These are phyloP conservation scores for Bryopsis sp. DNA, from an alignment of 139 green algal species.

Conservation along the genomic window DNA sequence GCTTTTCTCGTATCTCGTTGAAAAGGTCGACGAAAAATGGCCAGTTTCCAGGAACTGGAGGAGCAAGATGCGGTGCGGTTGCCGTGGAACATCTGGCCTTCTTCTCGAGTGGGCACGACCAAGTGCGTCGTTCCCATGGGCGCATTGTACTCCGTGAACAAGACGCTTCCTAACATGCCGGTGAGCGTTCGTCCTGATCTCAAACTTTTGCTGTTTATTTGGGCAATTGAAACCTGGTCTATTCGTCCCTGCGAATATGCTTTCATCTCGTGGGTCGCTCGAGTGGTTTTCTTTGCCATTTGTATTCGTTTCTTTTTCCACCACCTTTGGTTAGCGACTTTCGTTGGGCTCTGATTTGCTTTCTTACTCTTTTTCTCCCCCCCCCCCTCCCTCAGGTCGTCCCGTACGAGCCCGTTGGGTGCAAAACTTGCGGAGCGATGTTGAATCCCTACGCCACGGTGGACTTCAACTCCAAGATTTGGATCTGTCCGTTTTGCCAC, in stretches of 20 bases:
- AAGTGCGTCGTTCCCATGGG: slow-evolving; percentile 94
- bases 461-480: slow-evolving; percentile 82
- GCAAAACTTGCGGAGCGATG: slow-evolving; percentile 81
- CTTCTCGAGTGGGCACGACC: slow-evolving; percentile 82
- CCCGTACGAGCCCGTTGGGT: slow-evolving; percentile 89
- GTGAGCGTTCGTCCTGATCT: slow-evolving; percentile 28
- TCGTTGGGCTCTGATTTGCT: background rate
- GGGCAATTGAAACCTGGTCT: slow-evolving; percentile 2
- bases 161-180: slow-evolving; percentile 67
- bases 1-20: no score
- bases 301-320: no score
- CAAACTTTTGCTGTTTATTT: background rate
- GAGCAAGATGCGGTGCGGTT: slow-evolving; percentile 72
- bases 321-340: no score
- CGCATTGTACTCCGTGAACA: slow-evolving; percentile 83
- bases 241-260: background rate
- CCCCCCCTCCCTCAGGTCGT: slow-evolving; percentile 53
- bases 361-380: background rate
- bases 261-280: slow-evolving; percentile 2
- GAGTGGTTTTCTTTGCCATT: no score
- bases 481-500: slow-evolving; percentile 95
- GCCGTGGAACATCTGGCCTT: slow-evolving; percentile 95
- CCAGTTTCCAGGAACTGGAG: slow-evolving; percentile 47
- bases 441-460: slow-evolving; percentile 89
- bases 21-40: no score